Base-by-base conservation (phyloP, 2,329 filamentous ascomycete genomes). In the Colletotrichum sp. region DNA sequence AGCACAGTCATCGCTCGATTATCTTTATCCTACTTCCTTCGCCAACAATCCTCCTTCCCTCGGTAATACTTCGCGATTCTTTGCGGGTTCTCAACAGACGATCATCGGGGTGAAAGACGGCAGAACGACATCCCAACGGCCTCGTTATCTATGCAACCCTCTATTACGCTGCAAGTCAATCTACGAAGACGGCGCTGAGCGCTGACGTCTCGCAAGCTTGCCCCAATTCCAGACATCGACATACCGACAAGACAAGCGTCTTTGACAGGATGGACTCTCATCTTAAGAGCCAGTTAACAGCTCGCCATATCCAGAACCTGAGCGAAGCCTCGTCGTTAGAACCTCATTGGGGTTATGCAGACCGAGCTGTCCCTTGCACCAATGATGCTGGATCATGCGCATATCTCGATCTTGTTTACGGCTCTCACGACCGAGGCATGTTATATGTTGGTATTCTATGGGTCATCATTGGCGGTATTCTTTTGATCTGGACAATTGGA, bases 321-420 rank as follows among this genome's bases (percentile, higher is more conserved):
- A 81, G 77, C 43, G 80, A 81, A 18, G 83, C 82, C n/a, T 75
- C 76, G 36, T 65, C 70, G 18, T 70, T 84, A n/a, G 81, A 84
- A 72, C 81, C 81, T 47, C 85, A 88, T 77, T 88, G 86, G 86
- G 86, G 86, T 65, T 88, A 87, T 69, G 82, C 81, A n/a, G 81
- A 84, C 76, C 84, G 86, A 38, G 81, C 84, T 2, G 54, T 88
- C 9, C 86, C 86, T 6, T 88, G 86, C 79, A 83, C 80, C 59
- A 86, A 82, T 77, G 86, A 88, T 71, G 76, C 81, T 16, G 86
- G 85, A 21, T 86, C 86, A 13, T 88, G 86, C 78, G 83, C 78
- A 31, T 88, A 88, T 76, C 86, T 90, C 62, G 88, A 90, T 72
- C 81, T 85, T 54, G 87, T 90, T 64, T 90, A 90, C 75, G 73